phyloP scores from a whole-genome alignment of 805 yeast genomes.

The Cyberlindnera misumaiensis region DNA sequence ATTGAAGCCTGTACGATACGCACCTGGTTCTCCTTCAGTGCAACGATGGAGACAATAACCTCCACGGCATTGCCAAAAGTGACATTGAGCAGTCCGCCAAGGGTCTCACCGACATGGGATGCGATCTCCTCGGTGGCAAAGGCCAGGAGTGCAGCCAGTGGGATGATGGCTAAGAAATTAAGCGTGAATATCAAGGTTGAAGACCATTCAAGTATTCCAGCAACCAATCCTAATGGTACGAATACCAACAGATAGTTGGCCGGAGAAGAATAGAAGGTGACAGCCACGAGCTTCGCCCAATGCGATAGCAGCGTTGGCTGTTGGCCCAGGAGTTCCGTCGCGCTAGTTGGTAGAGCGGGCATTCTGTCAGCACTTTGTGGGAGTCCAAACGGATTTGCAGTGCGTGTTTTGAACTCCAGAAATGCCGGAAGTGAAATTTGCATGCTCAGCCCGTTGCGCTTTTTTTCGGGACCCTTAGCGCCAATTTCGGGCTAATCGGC shows the following conservation, averaged over 20 bases:
- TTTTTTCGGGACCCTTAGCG: too few relatives aligned
- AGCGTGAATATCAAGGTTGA: slow-evolving; percentile 54
- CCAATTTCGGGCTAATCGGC: too few relatives aligned
- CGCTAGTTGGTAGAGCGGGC: too few relatives aligned
- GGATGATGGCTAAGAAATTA: slow-evolving; percentile 86
- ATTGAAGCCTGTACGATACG: slow-evolving; percentile 95
- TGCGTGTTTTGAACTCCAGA: too few relatives aligned
- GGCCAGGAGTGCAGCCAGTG: slow-evolving; percentile 84
- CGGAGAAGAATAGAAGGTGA: slow-evolving; percentile 48
- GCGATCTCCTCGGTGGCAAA: slow-evolving; percentile 92
- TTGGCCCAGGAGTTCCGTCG: too few relatives aligned
- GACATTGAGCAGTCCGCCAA: slow-evolving; percentile 93
- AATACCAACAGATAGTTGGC: slow-evolving; percentile 72
- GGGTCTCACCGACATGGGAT: slow-evolving; percentile 79
- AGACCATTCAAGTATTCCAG: slow-evolving; percentile 54
- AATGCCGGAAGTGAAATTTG: too few relatives aligned
- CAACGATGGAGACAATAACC: slow-evolving; percentile 88
- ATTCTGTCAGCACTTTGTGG: too few relatives aligned
- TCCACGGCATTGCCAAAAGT: slow-evolving; percentile 98
- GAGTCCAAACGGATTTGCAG: too few relatives aligned
- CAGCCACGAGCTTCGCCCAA: too few relatives aligned
- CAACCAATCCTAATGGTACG: slow-evolving; percentile 84
- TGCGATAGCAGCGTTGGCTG: too few relatives aligned
- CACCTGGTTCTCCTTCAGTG: slow-evolving; percentile 77
- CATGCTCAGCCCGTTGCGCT: too few relatives aligned